Evolutionary conservation across 371 early-diverging fungal species (phyloP).

Genomic region (Neoconidiobolus thromboides): DNA sequence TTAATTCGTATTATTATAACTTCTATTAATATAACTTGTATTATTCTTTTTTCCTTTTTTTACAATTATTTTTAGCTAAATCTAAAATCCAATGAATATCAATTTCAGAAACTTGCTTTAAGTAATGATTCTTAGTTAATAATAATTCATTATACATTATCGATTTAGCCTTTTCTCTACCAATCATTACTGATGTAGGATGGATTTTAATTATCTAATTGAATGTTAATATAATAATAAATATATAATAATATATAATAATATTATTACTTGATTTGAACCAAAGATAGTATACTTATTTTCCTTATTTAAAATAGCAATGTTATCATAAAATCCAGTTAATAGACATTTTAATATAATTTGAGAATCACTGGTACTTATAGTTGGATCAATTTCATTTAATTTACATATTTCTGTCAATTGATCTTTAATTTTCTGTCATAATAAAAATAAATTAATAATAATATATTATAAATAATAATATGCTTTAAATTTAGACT

Average conservation of each 20-base stretch:
- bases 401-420: slow-evolving; percentile 51
- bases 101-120: slow-evolving; percentile 63
- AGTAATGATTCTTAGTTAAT: slow-evolving; percentile 72
- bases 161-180: slow-evolving; percentile 57
- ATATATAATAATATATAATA: slow-evolving; percentile 1
- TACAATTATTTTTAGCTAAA: too few relatives aligned
- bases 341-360: slow-evolving; percentile 61
- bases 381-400: slow-evolving; percentile 35
- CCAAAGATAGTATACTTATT: slow-evolving; percentile 66
- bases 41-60: too few relatives aligned
- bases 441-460: too few relatives aligned
- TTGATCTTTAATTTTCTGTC: slow-evolving; percentile 65
- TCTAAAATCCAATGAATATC: slow-evolving; percentile 56
- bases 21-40: too few relatives aligned
- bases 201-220: slow-evolving; percentile 37
- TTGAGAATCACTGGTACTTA: slow-evolving; percentile 53
- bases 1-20: too few relatives aligned
- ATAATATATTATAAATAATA: slow-evolving; percentile 26
- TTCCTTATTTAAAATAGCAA: slow-evolving; percentile 73
- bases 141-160: slow-evolving; percentile 89
- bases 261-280: slow-evolving; percentile 24
- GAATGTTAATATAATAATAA: not conserved
- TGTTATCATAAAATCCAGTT: slow-evolving; percentile 77
- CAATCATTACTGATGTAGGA: slow-evolving; percentile 78
- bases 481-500: slow-evolving; percentile 66